phyloP scores from a whole-genome alignment of 129 eudicot species.

The Escallonia herrerae region DNA sequence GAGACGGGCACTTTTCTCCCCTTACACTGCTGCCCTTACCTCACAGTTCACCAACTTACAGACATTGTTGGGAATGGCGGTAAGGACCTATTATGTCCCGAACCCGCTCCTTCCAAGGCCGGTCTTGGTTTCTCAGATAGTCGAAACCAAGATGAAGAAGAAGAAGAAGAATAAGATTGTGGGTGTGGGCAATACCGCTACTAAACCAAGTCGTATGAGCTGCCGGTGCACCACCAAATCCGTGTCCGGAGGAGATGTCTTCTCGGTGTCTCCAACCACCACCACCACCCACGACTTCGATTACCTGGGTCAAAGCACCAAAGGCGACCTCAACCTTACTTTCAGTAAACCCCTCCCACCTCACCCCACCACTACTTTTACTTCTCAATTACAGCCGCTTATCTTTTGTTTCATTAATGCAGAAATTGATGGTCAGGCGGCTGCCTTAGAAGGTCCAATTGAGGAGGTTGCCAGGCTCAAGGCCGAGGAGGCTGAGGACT shows the following conservation, averaged over 20 bases:
- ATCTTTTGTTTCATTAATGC: neutral
- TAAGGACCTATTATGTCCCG: neutral
- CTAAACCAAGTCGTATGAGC: neutral
- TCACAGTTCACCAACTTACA: neutral
- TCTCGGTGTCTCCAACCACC: constrained; percentile 41
- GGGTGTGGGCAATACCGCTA: neutral
- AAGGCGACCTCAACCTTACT: constrained; percentile 67
- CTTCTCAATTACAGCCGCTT: too few species aligned
- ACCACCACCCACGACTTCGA: constrained; percentile 45
- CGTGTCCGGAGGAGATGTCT: constrained; percentile 29
- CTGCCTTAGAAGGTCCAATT: constrained; percentile 56
- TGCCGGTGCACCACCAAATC: constrained; percentile 30
- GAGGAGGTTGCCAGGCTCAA: constrained; percentile 80
- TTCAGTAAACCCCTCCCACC: constrained; percentile 17
- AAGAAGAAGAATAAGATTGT: neutral
- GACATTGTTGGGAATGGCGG: neutral
- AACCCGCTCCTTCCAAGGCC: neutral
- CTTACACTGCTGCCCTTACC: neutral
- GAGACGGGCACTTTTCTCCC: too few species aligned
- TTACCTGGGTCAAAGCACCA: constrained; percentile 94
- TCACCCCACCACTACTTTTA: too few species aligned
- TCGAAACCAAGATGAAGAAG: too few species aligned
- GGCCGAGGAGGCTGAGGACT: constrained; percentile 66
- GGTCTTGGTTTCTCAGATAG: neutral
- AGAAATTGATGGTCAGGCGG: constrained; percentile 50